Evolutionary conservation across 2,329 filamentous ascomycete genomes (phyloP), one percentile per base, ranked within the genome.

Genomic region (Colletotrichum godetiae): DNA sequence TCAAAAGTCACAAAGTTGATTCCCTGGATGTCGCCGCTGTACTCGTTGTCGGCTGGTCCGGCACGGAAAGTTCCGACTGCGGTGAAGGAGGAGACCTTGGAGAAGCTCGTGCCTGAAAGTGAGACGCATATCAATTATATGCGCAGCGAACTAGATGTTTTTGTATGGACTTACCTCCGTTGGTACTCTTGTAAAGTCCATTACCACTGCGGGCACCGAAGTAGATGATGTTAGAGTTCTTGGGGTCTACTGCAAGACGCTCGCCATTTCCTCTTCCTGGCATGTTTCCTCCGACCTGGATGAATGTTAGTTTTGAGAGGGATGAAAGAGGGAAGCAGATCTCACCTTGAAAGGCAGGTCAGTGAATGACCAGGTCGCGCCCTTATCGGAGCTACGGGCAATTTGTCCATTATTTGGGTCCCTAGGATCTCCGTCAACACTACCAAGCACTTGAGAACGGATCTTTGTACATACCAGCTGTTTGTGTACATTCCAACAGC

Each of bases 241-340:
- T 85, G 1, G 89, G 89, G 76, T 91, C 89, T 6, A 91, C 85
- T 1, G 88, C 88, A 5, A 91, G 85, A 12, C 89, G 85, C 77
- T 91, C 89, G 15, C 89, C 89, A 79, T 87, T 88, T 8, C 89
- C 89, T 52, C 89, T 86, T 1, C 89, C 89, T 3, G 89, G 89
- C 88, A 90, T 91, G 77, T 91, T 91, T 0, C 89, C 89, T 2
- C 89, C 89, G 55, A 90, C 87, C 71, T 73, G 0, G 0, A 3
- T 5, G 0, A 0, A 6, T 19, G 3, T 71, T 2, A 73, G 56
- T 10, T 1, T 13, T 3, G 22, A 11, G 6, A 4, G 13, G 3
- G 1, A 5, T 2, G 3, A 0, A 6, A 5, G 6, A 0, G 2
- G 2, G 5, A 8, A 8, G 6, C 7, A 19, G 11, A n/a, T 33